A percentile compares a stretch with the other conserved stretches of the same genome.
phyloP scores from a whole-genome alignment of 73 alveolate species.

The Paramecium bursaria region DNA sequence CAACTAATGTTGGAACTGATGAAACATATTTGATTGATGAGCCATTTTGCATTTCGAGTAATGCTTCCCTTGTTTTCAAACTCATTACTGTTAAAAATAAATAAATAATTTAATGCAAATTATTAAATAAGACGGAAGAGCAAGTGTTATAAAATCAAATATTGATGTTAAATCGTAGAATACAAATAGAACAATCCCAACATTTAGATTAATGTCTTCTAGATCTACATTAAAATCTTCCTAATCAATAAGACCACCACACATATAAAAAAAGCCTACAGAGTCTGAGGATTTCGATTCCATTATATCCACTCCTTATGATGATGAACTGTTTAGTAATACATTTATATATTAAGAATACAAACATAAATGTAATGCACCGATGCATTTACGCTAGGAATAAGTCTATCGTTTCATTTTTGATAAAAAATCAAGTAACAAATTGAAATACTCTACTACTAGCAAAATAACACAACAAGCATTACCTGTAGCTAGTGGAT shows the following conservation, averaged over 20 bases:
- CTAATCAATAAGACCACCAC: too few species aligned
- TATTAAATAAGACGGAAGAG: too few species aligned
- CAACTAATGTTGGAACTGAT: slow-evolving; percentile 69
- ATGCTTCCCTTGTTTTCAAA: too few species aligned
- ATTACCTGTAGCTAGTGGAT: slow-evolving; percentile 69
- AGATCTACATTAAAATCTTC: too few species aligned
- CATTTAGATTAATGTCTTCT: too few species aligned
- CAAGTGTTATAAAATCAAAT: too few species aligned
- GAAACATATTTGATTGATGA: slow-evolving; percentile 45
- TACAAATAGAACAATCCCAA: too few species aligned
- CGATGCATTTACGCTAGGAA: slow-evolving; percentile 41
- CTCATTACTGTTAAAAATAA: too few species aligned
- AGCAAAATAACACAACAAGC: slow-evolving; percentile 65
- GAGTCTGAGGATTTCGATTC: slow-evolving; percentile 37
- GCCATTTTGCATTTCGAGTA: too few species aligned
- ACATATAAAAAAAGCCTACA: slow-evolving; percentile 25
- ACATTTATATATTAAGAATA: not conserved
- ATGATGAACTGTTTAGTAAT: slow-evolving; percentile 41
- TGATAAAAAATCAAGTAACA: slow-evolving; percentile 45
- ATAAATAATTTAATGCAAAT: too few species aligned
- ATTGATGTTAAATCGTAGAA: too few species aligned
- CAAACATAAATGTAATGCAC: slow-evolving; percentile 53
- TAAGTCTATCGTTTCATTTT: slow-evolving; percentile 27
- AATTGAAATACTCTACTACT: slow-evolving; percentile 56
- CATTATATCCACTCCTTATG: slow-evolving; percentile 26